Evolutionary conservation across 2,329 filamentous ascomycete species (phyloP), one percentile per base, ranked within the genome.

Genomic region (Amauroascus verrucosus): DNA sequence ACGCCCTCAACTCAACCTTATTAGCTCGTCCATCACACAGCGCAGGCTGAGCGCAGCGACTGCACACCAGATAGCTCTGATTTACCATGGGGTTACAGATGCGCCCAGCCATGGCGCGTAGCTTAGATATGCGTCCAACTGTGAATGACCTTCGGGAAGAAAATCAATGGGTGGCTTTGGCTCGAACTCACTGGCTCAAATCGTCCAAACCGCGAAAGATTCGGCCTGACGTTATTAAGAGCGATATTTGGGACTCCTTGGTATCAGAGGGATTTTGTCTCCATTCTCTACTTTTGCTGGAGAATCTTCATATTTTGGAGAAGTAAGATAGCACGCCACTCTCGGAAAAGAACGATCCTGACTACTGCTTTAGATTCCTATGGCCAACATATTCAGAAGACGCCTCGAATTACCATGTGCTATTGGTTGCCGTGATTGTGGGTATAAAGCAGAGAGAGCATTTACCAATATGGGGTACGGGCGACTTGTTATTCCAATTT

Each of bases 381-480:
- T 98, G 93, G 93, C 93, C 93, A 44, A 88, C 86, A 49, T 98
- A 94, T 67, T 83, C 80, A 11, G 87, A 95, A 59, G 83, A 93
- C 63, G 82, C 88, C 3, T 95, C 91, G 30, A 94, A 98, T 67
- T 84, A 89, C 64, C 91, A 98, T 67, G 85, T 96, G 51, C 75
- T 97, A 32, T 76, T 98, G 57, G 82, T 97, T 63, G 86, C 86
- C 14, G 71, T 96, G 58, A 83, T 98, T 63, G 80, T 86, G 58
- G 95, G 91, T 67, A 83, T 90, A 55, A 97, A 96, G 74, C 81
- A 85, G 64, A 82, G 88, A 60, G 91, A 97, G 67, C 84, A 86
- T 64, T 75, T 97, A 52, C 83, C 88, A 62, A 86, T 86, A 65
- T 98, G 94, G 94, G 78, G 84, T 87, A 71, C 64, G 50, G n/a